These are phyloP conservation scores for Uncinocarpus reesii DNA, from an alignment of 2,329 filamentous ascomycete genomes.

Conservation along the genomic window DNA sequence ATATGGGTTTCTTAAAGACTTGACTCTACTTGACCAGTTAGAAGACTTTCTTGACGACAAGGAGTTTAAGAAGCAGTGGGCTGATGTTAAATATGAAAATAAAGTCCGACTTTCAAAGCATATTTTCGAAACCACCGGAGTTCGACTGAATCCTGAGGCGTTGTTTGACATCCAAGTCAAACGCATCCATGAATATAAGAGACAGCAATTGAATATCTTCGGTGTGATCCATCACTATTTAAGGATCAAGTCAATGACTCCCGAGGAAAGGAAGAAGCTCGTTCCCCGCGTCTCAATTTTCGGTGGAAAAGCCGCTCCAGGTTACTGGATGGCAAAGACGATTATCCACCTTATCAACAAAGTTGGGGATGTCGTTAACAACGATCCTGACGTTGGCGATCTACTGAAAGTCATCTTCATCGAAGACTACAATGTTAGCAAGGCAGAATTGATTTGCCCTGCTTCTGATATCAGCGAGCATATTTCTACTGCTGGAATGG, in stretches of 20 bases:
- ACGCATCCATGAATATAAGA: conserved; percentile 98
- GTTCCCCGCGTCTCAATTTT: conserved; percentile 88
- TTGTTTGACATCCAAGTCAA: conserved; percentile 98
- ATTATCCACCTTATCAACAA: conserved; percentile 95
- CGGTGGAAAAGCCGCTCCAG: conserved; percentile 92
- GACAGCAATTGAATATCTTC: conserved; percentile 97
- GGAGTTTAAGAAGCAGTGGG: conserved; percentile 86
- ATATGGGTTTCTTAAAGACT: conserved; percentile 76
- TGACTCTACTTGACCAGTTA: conserved; percentile 75
- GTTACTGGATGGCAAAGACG: conserved; percentile 99
- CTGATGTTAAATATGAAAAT: conserved; percentile 92
- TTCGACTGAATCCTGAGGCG: conserved; percentile 74
- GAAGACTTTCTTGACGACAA: conserved; percentile 78
- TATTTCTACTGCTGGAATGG: conserved; percentile 94
- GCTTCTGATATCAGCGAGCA: conserved; percentile 96
- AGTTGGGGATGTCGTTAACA: conserved; percentile 82
- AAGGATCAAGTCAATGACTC: conserved; percentile 70
- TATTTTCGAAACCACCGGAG: conserved; percentile 70
- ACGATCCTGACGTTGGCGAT: conserved; percentile 82
- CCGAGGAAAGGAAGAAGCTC: conserved; percentile 76
- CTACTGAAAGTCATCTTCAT: conserved; percentile 94
- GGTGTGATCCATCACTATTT: conserved; percentile 94
- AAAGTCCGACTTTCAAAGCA: conserved; percentile 85
- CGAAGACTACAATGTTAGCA: conserved; percentile 98
- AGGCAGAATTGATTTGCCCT: conserved; percentile 91